A percentile compares a stretch with the other conserved stretches of the same genome.
Conservation (phyloP, 257 asterid genomes). For the Ligustrum vulgare region DNA sequence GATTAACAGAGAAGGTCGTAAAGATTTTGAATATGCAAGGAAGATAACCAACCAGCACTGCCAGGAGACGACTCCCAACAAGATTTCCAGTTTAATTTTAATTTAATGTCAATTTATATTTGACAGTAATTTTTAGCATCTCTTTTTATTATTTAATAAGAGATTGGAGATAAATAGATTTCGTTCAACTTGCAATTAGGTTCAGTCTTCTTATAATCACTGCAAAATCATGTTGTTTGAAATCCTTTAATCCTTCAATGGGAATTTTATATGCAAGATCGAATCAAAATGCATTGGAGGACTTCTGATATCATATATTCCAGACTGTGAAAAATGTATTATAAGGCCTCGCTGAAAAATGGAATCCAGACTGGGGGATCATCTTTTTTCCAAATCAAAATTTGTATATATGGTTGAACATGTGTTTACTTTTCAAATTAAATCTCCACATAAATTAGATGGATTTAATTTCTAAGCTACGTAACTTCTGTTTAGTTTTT, state of each 20-base stretch:
- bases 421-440: not conserved
- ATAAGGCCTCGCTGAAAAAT: not conserved
- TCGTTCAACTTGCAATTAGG: too few relatives aligned
- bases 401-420: not conserved
- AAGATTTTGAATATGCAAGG: slow-evolving; percentile 46
- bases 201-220: too few relatives aligned
- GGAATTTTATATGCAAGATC: too few relatives aligned
- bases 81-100: slow-evolving; percentile 27
- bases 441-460: not conserved
- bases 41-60: slow-evolving; percentile 42
- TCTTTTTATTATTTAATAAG: too few relatives aligned
- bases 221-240: too few relatives aligned
- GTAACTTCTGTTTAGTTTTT: not conserved
- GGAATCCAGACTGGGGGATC: not conserved
- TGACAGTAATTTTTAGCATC: too few relatives aligned
- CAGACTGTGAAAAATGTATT: too few relatives aligned
- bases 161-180: too few relatives aligned
- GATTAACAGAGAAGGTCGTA: slow-evolving; percentile 47
- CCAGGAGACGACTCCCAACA: slow-evolving; percentile 42
- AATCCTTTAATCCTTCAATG: too few relatives aligned
- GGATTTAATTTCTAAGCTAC: not conserved
- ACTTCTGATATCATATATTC: too few relatives aligned
- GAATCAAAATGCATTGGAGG: too few relatives aligned
- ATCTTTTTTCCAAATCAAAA: not conserved
- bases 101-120: too few relatives aligned